Conservation (phyloP, 2,329 filamentous ascomycete genomes). For the Samsoniella hepiali region DNA sequence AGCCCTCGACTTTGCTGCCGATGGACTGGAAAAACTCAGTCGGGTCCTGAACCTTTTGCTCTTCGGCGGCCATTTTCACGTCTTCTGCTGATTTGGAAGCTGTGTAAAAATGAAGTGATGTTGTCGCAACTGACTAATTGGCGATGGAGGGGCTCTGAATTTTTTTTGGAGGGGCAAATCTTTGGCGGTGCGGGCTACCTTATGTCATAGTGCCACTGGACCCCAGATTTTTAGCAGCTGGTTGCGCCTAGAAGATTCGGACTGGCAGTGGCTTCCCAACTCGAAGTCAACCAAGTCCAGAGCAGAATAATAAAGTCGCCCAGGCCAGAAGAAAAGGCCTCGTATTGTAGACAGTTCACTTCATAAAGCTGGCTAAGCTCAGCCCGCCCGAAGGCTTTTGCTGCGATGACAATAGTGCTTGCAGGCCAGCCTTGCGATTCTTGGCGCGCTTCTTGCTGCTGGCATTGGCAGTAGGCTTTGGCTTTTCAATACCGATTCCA, state of each 20-base stretch:
- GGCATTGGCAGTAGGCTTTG: slow-evolving; percentile 46
- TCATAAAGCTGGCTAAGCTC: slow-evolving; percentile 56
- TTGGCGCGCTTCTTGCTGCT: slow-evolving; percentile 65
- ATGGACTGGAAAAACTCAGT: slow-evolving; percentile 61
- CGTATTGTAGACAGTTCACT: slow-evolving; percentile 18
- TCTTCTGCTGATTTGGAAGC: neutral
- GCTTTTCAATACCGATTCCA: slow-evolving; percentile 21
- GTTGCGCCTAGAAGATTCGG: slow-evolving; percentile 17
- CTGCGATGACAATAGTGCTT: slow-evolving; percentile 58
- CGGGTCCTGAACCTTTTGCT: slow-evolving; percentile 37
- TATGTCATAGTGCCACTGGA: slow-evolving; percentile 18
- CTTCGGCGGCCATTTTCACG: slow-evolving; percentile 41
- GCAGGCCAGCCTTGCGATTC: slow-evolving; percentile 62
- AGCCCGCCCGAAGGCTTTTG: slow-evolving; percentile 42
- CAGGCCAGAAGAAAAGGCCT: neutral
- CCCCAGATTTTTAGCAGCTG: slow-evolving; percentile 10
- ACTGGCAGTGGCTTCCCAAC: neutral
- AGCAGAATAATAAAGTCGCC: neutral
- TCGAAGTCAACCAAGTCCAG: no score
- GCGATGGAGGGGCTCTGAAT: slow-evolving; percentile 18
- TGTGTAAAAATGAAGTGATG: neutral
- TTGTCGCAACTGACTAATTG: slow-evolving; percentile 18
- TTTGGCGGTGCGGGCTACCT: slow-evolving; percentile 13
- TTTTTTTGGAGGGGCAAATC: slow-evolving; percentile 28
- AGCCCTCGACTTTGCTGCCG: slow-evolving; percentile 56